These are phyloP conservation scores for Boletellus ananas DNA, from an alignment of 768 basidiomycete genomes.

Conservation along the genomic window DNA sequence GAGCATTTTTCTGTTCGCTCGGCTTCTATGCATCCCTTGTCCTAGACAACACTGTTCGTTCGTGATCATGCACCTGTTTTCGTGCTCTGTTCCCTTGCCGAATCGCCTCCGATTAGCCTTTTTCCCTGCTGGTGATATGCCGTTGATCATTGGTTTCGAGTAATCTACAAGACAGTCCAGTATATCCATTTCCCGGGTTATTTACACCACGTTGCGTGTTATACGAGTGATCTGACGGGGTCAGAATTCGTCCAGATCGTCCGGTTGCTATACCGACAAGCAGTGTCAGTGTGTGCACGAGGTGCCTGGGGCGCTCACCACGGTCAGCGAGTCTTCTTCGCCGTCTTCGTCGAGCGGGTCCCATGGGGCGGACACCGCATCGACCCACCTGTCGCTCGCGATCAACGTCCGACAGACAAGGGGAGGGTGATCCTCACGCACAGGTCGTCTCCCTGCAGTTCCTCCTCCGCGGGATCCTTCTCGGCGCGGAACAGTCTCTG, in stretches of 20 bases:
- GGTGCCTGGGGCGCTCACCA: slow-evolving; percentile 6
- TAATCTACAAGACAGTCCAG: too few relatives aligned
- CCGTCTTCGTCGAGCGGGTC: slow-evolving; percentile 26
- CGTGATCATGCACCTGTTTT: slow-evolving; percentile 7
- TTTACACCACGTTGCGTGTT: too few relatives aligned
- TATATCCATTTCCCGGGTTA: too few relatives aligned
- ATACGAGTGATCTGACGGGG: too few relatives aligned
- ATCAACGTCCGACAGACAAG: background rate
- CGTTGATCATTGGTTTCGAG: too few relatives aligned
- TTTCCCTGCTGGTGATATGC: too few relatives aligned
- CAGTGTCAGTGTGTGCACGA: background rate
- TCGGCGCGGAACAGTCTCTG: slow-evolving; percentile 13
- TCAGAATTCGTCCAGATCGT: background rate
- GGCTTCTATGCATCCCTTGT: slow-evolving; percentile 22
- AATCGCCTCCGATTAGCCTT: too few relatives aligned
- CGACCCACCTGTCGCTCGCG: slow-evolving; percentile 21
- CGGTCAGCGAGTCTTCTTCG: slow-evolving; percentile 11
- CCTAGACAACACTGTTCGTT: slow-evolving; percentile 6
- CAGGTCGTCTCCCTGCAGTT: slow-evolving; percentile 10
- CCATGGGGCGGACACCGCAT: slow-evolving; percentile 17
- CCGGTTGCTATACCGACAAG: background rate
- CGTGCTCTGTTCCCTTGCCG: slow-evolving; percentile 1
- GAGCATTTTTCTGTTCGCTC: background rate
- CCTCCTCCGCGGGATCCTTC: fast-evolving
- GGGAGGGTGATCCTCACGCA: slow-evolving; percentile 14